Percentiles rank a stretch among this genome's conserved stretches.
Evolutionary conservation across 2,329 filamentous ascomycete species (phyloP).

Genomic region (Colletotrichum gigasporum): DNA sequence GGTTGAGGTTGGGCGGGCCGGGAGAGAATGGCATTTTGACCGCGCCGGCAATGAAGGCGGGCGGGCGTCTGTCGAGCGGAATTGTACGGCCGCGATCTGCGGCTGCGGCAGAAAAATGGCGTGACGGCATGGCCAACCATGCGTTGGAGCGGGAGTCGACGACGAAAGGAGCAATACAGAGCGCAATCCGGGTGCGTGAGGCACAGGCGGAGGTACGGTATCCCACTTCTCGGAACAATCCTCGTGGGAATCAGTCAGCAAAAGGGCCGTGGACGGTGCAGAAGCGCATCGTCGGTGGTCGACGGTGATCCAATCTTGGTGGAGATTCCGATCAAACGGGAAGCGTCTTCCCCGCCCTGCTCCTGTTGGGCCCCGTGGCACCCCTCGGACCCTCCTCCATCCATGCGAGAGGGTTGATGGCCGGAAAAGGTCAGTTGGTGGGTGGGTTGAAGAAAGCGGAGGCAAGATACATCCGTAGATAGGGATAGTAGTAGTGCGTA

Average conservation of each 20-base stretch:
- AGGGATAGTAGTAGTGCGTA: not conserved
- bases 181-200: no score
- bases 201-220: not conserved
- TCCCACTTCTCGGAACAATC: not conserved
- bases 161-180: not conserved
- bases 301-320: not conserved
- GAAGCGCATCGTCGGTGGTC: not conserved
- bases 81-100: constrained; percentile 8
- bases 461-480: not conserved
- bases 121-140: constrained; percentile 12
- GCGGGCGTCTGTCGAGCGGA: no score
- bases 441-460: not conserved
- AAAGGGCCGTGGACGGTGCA: constrained; percentile 21
- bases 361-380: not conserved
- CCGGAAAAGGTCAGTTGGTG: not conserved
- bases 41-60: not conserved
- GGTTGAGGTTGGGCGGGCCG: no score
- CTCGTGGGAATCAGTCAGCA: constrained; percentile 7
- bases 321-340: constrained; percentile 2
- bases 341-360: constrained; percentile 12
- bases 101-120: constrained; percentile 10
- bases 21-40: constrained; percentile 23
- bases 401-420: not conserved
- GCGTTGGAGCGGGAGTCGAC: not conserved
- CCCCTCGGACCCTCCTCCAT: not conserved